These are phyloP conservation scores for Irpex sp. DNA, from an alignment of 1,284 basidiomycete species.

Conservation along the genomic window DNA sequence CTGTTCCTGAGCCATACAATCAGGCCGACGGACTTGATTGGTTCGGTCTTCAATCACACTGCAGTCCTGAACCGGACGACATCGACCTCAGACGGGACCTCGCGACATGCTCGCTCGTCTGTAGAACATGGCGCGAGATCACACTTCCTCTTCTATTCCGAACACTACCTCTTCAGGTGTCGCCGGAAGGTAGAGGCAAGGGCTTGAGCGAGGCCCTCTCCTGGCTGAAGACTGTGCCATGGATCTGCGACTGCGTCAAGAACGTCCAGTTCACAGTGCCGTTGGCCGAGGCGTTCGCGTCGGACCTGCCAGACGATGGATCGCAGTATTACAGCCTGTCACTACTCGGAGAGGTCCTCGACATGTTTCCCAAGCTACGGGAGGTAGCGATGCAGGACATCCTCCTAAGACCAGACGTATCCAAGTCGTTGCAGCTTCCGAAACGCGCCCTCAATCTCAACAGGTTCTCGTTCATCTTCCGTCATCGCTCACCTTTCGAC, in stretches of 20 bases:
- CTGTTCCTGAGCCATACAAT: neutral
- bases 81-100: neutral
- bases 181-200: neutral
- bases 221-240: neutral
- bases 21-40: neutral
- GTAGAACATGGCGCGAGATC: neutral
- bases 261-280: neutral
- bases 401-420: neutral
- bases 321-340: neutral
- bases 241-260: neutral
- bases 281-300: neutral
- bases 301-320: neutral
- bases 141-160: neutral
- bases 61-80: neutral
- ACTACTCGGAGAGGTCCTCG: neutral
- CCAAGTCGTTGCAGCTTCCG: neutral
- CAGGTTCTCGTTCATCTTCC: neutral
- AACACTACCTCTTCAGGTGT: neutral
- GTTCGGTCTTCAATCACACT: neutral
- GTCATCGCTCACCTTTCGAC: neutral
- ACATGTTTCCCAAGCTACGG: neutral
- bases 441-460: neutral
- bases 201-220: neutral
- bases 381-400: neutral
- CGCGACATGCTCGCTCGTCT: neutral